phyloP scores from a whole-genome alignment of 192 early-diverging fungal species.

The Coemansia sp. region DNA sequence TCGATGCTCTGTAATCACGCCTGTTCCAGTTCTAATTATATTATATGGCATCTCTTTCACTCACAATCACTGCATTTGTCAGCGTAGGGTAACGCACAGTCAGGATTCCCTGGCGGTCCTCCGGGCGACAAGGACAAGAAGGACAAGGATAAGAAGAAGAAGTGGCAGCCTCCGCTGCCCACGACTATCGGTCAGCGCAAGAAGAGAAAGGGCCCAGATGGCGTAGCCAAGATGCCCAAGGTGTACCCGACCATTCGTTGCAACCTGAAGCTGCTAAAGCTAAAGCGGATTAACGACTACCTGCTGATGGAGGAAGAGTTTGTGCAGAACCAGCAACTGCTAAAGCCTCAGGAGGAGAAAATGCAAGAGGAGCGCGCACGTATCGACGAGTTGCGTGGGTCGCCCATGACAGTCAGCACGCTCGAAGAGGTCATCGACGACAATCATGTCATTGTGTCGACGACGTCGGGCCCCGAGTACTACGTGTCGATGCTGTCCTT shows the following conservation, averaged over 20 bases:
- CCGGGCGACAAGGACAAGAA: constrained; percentile 70
- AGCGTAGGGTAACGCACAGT: constrained; percentile 84
- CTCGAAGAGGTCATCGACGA: constrained; percentile 99
- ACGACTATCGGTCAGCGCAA: constrained; percentile 99
- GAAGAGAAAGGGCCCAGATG: constrained; percentile 88
- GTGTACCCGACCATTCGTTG: constrained; percentile 98
- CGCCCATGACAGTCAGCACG: constrained; percentile 94
- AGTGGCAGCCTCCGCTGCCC: constrained; percentile 98
- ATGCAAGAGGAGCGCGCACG: constrained; percentile 89
- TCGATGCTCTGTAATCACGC: background rate
- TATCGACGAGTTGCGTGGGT: constrained; percentile 95
- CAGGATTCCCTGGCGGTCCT: constrained; percentile 67
- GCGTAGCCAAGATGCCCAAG: constrained; percentile 90
- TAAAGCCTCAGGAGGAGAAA: constrained; percentile 98
- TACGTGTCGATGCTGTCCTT: constrained; percentile 98
- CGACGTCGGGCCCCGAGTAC: constrained; percentile 90
- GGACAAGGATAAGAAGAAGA: constrained; percentile 87
- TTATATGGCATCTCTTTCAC: background rate
- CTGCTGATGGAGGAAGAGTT: constrained; percentile 99
- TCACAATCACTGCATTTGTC: background rate
- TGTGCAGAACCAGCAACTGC: constrained; percentile 96
- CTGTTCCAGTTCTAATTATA: background rate
- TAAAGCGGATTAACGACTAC: constrained; percentile 98
- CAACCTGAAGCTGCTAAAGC: constrained; percentile 96
- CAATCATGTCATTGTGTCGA: constrained; percentile 97